phyloP scores from a whole-genome alignment of 2,329 filamentous ascomycete genomes.

The Calonectria pseudoreteaudii region DNA sequence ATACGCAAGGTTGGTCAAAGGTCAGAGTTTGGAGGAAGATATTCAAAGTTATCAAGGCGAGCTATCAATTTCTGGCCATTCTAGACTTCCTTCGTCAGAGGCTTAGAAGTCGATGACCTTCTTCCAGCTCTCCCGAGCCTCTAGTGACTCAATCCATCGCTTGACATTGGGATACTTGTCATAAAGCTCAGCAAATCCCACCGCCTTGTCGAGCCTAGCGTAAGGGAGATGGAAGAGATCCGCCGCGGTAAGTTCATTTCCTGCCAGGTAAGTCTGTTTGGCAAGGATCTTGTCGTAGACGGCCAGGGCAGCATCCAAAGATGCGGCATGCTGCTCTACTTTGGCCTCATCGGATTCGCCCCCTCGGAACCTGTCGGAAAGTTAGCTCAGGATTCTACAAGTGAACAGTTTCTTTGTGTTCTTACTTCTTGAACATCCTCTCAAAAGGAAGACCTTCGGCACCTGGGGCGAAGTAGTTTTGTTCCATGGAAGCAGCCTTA shows the following conservation, averaged over 20 bases:
- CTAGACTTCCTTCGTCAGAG: rapidly evolving
- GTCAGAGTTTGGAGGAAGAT: too few relatives aligned
- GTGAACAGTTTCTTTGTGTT: not conserved
- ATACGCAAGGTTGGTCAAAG: not conserved
- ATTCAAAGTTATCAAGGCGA: not conserved
- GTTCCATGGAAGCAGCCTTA: conserved; percentile 15
- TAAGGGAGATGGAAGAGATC: conserved; percentile 13
- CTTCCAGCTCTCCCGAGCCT: conserved; percentile 17
- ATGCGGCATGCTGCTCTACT: not conserved
- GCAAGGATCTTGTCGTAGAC: conserved; percentile 17
- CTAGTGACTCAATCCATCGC: conserved; percentile 4
- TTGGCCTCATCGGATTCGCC: not conserved
- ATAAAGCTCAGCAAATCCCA: not conserved
- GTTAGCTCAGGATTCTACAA: not conserved
- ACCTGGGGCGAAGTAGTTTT: conserved; percentile 2
- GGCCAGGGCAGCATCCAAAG: not conserved
- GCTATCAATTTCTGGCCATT: not conserved
- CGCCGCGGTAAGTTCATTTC: not conserved
- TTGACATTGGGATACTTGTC: conserved; percentile 9
- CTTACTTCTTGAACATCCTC: conserved; percentile 2
- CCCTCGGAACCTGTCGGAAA: not conserved
- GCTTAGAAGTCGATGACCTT: not conserved
- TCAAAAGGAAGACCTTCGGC: not conserved
- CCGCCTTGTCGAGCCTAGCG: not conserved
- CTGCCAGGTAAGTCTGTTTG: conserved; percentile 9